Base-by-base conservation (phyloP, 345 rosid genomes). In the Populus ilicifolia region DNA sequence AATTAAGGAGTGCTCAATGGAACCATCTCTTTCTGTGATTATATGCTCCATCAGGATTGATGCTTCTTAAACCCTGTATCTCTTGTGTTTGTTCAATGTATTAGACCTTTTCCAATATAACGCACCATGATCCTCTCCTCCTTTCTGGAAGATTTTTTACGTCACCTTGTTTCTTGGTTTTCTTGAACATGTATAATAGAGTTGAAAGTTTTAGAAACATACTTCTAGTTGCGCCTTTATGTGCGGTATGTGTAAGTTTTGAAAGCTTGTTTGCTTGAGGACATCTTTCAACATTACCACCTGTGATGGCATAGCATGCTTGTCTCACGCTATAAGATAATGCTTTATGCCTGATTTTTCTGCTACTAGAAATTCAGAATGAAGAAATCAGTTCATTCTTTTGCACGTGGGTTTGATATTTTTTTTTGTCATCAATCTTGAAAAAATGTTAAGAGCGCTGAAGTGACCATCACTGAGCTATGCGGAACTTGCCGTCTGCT, bases 1-100 rank as follows among this genome's bases (percentile, higher is more conserved):
- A 33, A 33, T n/a, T 70, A 27, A 48, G 36, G 27, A 62, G 39
- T 75, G 39, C 25, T 13, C 30, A 11, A 0, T 1, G 67, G 50
- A n/a, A 67, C 38, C 27, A 62, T 69, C 39, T 46, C 27, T 20
- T 63, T 61, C 44, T 30, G 46, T 10, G n/a, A 50, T 41, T 72
- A 39, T 5, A 18, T 67, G 56, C 77, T 62, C n/a, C 54, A 56
- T 77, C 70, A 38, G 75, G 59, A 43, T 74, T 61, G 69, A 43
- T 17, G 70, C 46, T 18, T 54, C 27, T 72, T 10, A 16, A 14
- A n/a, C 54, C 25, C 2, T 30, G 46, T 12, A 9, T 75, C 67
- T 8, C 16, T 38, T 46, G 13, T 72, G 36, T 65, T 62, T 74
- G 33, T 52, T 50, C 39, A 1, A 39, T 46, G 63, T 11, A 4